Evolutionary conservation across 202 grass and related monocot species (phyloP), one percentile per base, ranked within the genome.

Genomic region (Brachypodium distachyon): DNA sequence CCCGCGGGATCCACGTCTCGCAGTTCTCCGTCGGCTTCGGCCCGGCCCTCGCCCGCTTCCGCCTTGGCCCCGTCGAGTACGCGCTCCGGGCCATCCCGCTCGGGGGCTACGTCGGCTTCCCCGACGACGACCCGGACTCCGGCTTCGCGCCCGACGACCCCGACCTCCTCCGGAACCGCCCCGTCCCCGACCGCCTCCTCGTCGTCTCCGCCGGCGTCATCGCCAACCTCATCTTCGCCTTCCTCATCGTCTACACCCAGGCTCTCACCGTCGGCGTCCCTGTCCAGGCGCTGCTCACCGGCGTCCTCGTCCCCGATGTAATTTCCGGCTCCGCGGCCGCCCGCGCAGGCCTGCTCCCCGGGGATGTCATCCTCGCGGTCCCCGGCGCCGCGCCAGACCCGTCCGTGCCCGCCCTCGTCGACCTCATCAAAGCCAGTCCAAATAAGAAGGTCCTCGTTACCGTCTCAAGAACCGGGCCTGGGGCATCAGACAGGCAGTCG

Each of bases 21-120:
- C 83, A 97, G 86, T 97, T 97, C 69, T 88, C 95, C 32, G 62
- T 97, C 31, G 95, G 95, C 44, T 97, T 97, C 40, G 95, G 95
- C 13, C 95, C 95, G 0, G 82, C 88, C 22, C 82, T 97, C 11
- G 89, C 87, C 26, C 72, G 91, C 47, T 97, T 97, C 62, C 80
- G 81, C 84, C 70, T 74, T 14, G 84, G 77, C 58, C 77, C 90
- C 47, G 91, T 97, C 44, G 95, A 97, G 91, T 97, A 91, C 84
- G 88, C 95, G 2, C 55, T 97, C 51, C 91, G 95, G 40, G 95
- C 95, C 38, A 84, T 97, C 77, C 95, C 95, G 25, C 95, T 97
- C 31, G 95, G 95, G 23, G 95, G 95, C 4, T 97, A 84, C 89
- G 95, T 97, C 10, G 95, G 88, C 47, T 97, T 97, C 83, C 95